phyloP scores from a whole-genome alignment of 2,329 filamentous ascomycete genomes.

The Stachybotrys elegans region DNA sequence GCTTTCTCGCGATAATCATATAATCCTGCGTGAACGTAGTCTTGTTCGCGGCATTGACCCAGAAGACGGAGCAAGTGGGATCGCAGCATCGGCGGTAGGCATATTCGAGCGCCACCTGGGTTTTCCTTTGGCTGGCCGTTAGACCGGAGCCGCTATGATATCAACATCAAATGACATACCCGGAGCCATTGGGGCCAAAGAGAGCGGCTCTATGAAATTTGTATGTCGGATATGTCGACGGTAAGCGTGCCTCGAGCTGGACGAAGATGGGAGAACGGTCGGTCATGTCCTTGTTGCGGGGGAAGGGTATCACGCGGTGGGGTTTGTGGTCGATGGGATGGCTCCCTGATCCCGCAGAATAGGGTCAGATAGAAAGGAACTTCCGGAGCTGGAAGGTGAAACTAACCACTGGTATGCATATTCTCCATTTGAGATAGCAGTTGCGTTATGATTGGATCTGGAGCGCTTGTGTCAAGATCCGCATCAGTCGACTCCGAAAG shows the following conservation, averaged over 20 bases:
- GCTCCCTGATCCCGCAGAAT: no score
- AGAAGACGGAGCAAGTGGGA: background rate
- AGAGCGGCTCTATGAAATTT: background rate
- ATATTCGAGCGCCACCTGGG: background rate
- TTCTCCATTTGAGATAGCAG: no score
- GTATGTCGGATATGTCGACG: no score
- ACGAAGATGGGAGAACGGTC: background rate
- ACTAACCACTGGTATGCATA: no score
- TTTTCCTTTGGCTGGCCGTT: background rate
- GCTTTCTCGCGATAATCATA: background rate
- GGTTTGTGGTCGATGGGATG: no score
- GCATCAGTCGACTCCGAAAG: no score
- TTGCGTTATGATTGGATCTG: no score
- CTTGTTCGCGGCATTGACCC: background rate
- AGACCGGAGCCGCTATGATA: background rate
- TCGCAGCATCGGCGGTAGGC: background rate
- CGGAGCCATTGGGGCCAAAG: background rate
- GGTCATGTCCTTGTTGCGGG: background rate
- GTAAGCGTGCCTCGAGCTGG: background rate
- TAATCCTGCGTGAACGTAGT: background rate
- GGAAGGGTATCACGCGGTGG: background rate
- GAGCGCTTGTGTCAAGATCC: no score
- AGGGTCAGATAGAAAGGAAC: no score
- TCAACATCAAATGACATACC: background rate
- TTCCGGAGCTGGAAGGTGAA: no score